Percentiles rank a stretch among this genome's conserved stretches.
Evolutionary conservation across 2,329 filamentous ascomycete species (phyloP).

Genomic region (Curvularia lunata): DNA sequence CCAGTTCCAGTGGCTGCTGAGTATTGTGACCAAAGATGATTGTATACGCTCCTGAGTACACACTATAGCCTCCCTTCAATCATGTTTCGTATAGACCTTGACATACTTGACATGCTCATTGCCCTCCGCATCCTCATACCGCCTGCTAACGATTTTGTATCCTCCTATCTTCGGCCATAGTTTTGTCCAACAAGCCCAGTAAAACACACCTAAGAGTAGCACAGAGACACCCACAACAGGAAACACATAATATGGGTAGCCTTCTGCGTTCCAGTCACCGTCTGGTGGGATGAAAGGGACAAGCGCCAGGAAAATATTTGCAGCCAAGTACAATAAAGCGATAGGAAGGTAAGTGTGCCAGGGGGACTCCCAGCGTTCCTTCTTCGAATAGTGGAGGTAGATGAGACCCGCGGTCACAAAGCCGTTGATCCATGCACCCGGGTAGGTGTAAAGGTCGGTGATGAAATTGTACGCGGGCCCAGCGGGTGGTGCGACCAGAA

Average conservation of each 20-base stretch:
- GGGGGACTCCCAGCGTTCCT: conserved; percentile 45
- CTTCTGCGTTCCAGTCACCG: conserved; percentile 50
- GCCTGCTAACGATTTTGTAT: conserved; percentile 41
- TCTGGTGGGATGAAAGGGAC: conserved; percentile 53
- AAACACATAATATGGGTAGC: conserved; percentile 55
- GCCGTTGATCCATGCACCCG: conserved; percentile 48
- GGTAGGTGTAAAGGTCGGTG: conserved; percentile 57
- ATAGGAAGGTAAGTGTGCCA: conserved; percentile 49
- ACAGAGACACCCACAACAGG: conserved; percentile 53
- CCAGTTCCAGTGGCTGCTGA: neutral
- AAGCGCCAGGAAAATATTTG: conserved; percentile 52
- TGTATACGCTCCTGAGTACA: neutral
- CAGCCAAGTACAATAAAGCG: conserved; percentile 48
- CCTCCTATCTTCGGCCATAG: conserved; percentile 36
- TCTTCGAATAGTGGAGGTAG: conserved; percentile 44
- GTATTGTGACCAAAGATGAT: neutral
- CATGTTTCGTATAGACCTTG: conserved; percentile 40
- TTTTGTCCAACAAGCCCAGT: conserved; percentile 40
- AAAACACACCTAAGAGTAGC: conserved; percentile 46
- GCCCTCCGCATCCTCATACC: conserved; percentile 38
- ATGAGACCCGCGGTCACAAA: conserved; percentile 47
- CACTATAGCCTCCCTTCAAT: conserved; percentile 2
- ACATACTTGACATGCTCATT: conserved; percentile 43
- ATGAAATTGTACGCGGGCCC: conserved; percentile 74
- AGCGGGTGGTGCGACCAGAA: conserved; percentile 70